These are phyloP conservation scores for Rhizopogon hawkerae DNA, from an alignment of 1,284 basidiomycete genomes.

Conservation along the genomic window DNA sequence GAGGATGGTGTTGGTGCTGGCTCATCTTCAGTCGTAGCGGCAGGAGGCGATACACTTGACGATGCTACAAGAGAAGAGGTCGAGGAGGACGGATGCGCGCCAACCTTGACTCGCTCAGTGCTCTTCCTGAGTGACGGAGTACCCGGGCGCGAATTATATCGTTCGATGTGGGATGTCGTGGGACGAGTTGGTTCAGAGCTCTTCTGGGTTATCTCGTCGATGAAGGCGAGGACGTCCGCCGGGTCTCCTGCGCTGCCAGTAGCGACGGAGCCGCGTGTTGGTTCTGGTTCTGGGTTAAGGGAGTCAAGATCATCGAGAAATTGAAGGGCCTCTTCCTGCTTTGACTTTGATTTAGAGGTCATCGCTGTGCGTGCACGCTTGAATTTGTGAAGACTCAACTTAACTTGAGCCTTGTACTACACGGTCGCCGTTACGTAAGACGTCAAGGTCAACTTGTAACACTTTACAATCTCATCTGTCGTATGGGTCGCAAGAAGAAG, in stretches of 20 bases:
- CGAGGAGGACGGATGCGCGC: constrained; percentile 34
- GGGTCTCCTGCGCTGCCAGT: constrained; percentile 50
- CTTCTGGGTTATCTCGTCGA: constrained; percentile 92
- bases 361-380: constrained; percentile 18
- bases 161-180: constrained; percentile 45
- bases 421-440: too few species aligned
- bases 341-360: constrained; percentile 63
- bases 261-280: constrained; percentile 14
- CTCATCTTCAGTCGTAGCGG: constrained; percentile 21
- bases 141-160: constrained; percentile 56
- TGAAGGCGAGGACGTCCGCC: constrained; percentile 77
- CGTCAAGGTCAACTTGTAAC: too few species aligned
- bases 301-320: constrained; percentile 88
- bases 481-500: constrained; percentile 24
- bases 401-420: too few species aligned
- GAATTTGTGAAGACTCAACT: too few species aligned
- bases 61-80: constrained; percentile 31
- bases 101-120: constrained; percentile 66
- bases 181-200: constrained; percentile 64
- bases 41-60: constrained; percentile 14
- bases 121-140: constrained; percentile 70
- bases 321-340: constrained; percentile 81
- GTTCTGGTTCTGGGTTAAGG: constrained; percentile 32
- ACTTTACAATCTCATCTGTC: background rate
- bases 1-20: constrained; percentile 14